Percentiles rank a stretch among this genome's conserved stretches.
These are phyloP conservation scores for Ophiostoma novo-ulmi DNA, from an alignment of 2,329 filamentous ascomycete species.

Conservation along the genomic window DNA sequence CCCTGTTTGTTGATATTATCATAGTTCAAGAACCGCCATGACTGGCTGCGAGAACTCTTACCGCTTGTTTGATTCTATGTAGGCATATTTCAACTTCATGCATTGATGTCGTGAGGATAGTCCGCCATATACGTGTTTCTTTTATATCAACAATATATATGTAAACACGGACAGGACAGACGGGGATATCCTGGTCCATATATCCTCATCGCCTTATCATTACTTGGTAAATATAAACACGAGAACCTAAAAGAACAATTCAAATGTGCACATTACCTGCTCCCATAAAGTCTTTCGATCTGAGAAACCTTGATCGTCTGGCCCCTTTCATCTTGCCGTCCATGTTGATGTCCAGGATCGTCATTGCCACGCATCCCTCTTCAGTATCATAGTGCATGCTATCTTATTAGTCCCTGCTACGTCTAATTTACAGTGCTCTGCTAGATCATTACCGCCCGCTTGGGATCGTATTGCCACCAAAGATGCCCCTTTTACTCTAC, in stretches of 20 bases:
- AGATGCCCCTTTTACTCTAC: background rate
- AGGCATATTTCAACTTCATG: background rate
- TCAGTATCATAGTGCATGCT: background rate
- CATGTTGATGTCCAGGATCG: background rate
- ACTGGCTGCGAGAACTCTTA: background rate
- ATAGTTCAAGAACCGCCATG: background rate
- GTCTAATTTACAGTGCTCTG: background rate
- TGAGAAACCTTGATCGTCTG: background rate
- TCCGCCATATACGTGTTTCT: background rate
- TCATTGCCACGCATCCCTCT: background rate
- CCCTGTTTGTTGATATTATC: background rate
- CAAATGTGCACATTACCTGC: background rate
- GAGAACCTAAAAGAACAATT: background rate
- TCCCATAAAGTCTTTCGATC: background rate
- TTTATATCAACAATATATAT: background rate
- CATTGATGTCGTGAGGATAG: background rate
- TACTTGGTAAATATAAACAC: background rate
- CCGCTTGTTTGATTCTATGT: background rate
- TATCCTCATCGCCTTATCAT: background rate
- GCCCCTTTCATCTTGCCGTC: constrained; percentile 13
- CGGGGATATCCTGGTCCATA: background rate
- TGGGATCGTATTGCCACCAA: background rate
- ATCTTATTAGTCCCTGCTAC: background rate
- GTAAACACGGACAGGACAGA: background rate
- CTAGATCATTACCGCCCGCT: background rate